phyloP scores from a whole-genome alignment of 2,329 filamentous ascomycete genomes.

The Cryphonectria nitschkei region DNA sequence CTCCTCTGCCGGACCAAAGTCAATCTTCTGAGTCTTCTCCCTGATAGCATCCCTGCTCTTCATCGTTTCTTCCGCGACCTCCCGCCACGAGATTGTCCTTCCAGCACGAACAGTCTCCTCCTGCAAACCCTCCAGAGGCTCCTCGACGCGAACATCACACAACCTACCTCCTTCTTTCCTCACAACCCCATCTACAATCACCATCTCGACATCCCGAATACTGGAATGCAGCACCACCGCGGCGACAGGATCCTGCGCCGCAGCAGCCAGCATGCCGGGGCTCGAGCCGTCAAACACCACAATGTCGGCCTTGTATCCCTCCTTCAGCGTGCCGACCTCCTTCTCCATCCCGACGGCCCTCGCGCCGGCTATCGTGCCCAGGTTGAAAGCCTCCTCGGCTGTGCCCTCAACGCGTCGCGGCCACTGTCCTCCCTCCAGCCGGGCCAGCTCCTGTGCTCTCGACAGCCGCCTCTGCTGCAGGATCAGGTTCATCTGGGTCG shows the following conservation, averaged over 20 bases:
- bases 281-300: slow-evolving; percentile 47
- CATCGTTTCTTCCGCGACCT: slow-evolving; percentile 15
- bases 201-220: slow-evolving; percentile 45
- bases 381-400: slow-evolving; percentile 51
- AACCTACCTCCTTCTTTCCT: slow-evolving; percentile 40
- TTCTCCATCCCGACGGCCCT: slow-evolving; percentile 46
- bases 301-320: slow-evolving; percentile 52
- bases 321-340: slow-evolving; percentile 48
- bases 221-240: slow-evolving; percentile 48
- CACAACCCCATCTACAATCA: slow-evolving; percentile 47
- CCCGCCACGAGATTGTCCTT: slow-evolving; percentile 7
- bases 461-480: slow-evolving; percentile 38
- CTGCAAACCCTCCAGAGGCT: neutral
- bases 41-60: slow-evolving; percentile 18
- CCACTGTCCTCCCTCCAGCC: slow-evolving; percentile 30
- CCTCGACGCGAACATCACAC: slow-evolving; percentile 12
- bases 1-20: slow-evolving; percentile 16
- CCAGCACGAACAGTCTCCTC: slow-evolving; percentile 4
- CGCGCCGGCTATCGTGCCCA: slow-evolving; percentile 52
- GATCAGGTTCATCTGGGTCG: slow-evolving; percentile 39
- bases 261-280: slow-evolving; percentile 43
- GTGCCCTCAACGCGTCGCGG: slow-evolving; percentile 36
- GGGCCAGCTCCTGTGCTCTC: slow-evolving; percentile 36
- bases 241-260: slow-evolving; percentile 46
- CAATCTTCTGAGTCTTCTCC: neutral